Percentiles rank a stretch among this genome's conserved stretches.
Evolutionary conservation across 495 filamentous ascomycete species (phyloP).

Genomic region (Daldinia caldariorum): DNA sequence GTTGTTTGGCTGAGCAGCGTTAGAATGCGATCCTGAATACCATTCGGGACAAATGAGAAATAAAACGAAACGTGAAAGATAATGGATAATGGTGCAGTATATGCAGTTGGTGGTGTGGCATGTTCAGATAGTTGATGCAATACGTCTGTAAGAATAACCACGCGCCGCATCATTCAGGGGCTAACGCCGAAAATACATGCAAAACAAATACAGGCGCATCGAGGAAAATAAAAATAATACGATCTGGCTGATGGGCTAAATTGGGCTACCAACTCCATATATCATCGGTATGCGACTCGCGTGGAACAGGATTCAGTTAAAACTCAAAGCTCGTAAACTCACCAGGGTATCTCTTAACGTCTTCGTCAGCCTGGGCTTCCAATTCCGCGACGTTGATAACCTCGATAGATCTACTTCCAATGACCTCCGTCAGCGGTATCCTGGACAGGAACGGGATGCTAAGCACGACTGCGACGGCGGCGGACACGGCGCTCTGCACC

Average conservation of each 20-base stretch:
- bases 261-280: background rate
- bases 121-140: background rate
- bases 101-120: background rate
- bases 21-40: constrained; percentile 7
- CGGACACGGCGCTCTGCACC: constrained; percentile 31
- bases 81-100: background rate
- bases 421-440: constrained; percentile 32
- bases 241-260: background rate
- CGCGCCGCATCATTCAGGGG: background rate
- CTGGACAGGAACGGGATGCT: constrained; percentile 35
- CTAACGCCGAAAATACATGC: constrained; percentile 9
- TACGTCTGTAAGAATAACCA: background rate
- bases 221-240: background rate
- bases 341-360: constrained; percentile 56
- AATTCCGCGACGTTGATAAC: constrained; percentile 41
- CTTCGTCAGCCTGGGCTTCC: constrained; percentile 23
- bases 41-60: background rate
- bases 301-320: constrained; percentile 8
- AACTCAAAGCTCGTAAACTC: constrained; percentile 29
- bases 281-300: constrained; percentile 7
- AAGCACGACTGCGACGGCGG: constrained; percentile 30
- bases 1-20: constrained; percentile 72
- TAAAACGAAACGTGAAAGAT: background rate
- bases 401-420: constrained; percentile 44
- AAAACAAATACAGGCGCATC: background rate